Base-by-base conservation (phyloP, 2,329 filamentous ascomycete species). In the Paraphoma chrysanthemicola region DNA sequence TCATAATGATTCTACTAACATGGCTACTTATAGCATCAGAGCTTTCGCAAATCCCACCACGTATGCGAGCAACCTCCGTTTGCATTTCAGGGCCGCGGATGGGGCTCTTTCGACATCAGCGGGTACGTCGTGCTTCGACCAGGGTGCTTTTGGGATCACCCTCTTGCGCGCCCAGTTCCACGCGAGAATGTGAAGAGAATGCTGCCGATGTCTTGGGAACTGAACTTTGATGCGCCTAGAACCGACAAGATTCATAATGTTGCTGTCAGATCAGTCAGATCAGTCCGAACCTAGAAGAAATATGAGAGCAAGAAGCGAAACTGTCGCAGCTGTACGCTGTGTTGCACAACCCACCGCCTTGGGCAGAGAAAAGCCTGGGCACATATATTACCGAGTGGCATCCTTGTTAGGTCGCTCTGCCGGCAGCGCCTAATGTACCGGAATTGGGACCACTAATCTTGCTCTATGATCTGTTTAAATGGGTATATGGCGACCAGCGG, bases 91-190 rank as follows among this genome's bases (percentile, higher is more conserved):
- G 46, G 46, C 6, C 33, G 33, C 4, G 46, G 46, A 14, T 48
- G 46, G 46, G 46, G 46, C 17, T 39, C 31, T 16, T 48, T 48
- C 14, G 33, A 39, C 16, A 48, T 48, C 31, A 48, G 46, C 18
- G 46, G 23, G 12, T 48, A 48, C 18, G 16, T 29, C 12, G 46
- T 48, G 16, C 33, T 48, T 18, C 17, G 33, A 4, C 16, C 7
- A 18, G 46, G 46, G 10, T 39, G 46, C 18, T 48, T 39, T 16
- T 48, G 46, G 46, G 46, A 48, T 41, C 33, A 41, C 28, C 46
- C 16, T 7, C 23, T 39, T 16, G 31, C 46, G 17, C 31, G 46
- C 11, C 46, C 31, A 4, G 46, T 48, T 5, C 46, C 46, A 6
- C 31, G 28, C 23, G 46, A 39, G 33, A 18, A 23, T 11, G 33